Percentiles rank a stretch among this genome's conserved stretches.
Conservation (phyloP, 2,329 filamentous ascomycete genomes). For the Ilyonectria sp. region DNA sequence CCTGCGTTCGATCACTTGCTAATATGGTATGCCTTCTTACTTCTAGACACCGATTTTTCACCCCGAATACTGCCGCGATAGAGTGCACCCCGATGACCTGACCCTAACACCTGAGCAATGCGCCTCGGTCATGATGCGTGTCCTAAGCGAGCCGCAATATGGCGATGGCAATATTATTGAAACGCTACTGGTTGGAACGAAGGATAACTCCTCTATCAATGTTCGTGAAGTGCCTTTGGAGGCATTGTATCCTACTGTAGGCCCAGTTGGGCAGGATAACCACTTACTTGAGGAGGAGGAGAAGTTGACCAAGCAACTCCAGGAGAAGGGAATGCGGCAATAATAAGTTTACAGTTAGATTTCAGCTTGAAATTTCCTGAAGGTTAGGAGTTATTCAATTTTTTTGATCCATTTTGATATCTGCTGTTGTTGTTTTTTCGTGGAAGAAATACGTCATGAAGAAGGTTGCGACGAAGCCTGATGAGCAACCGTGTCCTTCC, state of each 20-base stretch:
- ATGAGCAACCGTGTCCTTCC: too few species aligned
- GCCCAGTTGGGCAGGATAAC: slow-evolving; percentile 17
- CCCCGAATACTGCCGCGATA: slow-evolving; percentile 27
- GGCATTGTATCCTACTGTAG: slow-evolving; percentile 24
- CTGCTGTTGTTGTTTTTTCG: too few species aligned
- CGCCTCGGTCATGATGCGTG: neutral
- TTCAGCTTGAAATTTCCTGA: neutral
- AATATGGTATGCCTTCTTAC: neutral
- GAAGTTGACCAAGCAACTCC: neutral
- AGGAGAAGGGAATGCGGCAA: neutral
- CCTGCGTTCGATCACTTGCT: neutral
- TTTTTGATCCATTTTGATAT: too few species aligned
- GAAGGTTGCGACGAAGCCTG: too few species aligned
- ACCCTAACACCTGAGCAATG: slow-evolving; percentile 11
- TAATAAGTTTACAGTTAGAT: neutral
- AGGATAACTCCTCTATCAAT: neutral
- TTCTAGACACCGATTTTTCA: slow-evolving; percentile 30
- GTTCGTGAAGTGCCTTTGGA: neutral
- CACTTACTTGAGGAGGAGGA: slow-evolving; percentile 2
- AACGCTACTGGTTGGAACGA: neutral
- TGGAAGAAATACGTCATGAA: too few species aligned
- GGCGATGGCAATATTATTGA: slow-evolving; percentile 1
- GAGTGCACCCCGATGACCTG: slow-evolving; percentile 19
- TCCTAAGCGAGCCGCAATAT: neutral
- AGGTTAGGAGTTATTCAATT: neutral